Evolutionary conservation across 2,329 filamentous ascomycete genomes (phyloP), one percentile per base, ranked within the genome.

Genomic region (Ophiostoma populinum): DNA sequence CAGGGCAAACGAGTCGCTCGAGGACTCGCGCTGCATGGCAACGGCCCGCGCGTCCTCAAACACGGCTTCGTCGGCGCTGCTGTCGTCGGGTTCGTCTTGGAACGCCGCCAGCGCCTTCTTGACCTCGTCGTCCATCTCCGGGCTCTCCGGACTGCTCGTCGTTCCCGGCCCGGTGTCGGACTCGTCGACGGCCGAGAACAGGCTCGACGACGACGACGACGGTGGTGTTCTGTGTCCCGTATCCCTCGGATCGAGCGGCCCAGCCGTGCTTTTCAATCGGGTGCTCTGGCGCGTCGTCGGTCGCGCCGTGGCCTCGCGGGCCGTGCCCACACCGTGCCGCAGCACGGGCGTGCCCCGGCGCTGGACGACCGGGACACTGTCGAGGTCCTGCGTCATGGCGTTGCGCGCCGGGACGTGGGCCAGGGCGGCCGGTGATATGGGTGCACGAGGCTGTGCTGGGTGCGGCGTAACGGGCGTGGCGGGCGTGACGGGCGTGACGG

Each of bases 111-210:
- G n/a, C n/a, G n/a, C n/a, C n/a, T n/a, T n/a, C n/a, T n/a, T n/a
- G n/a, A n/a, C n/a, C n/a, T n/a, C n/a, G n/a, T n/a, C n/a, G n/a
- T n/a, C n/a, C n/a, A n/a, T n/a, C n/a, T n/a, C n/a, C n/a, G n/a
- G 7, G 16, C 20, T 31, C 31, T n/a, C 17, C 15, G 7, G 7
- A 21, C 27, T 1, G 33, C 35, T 11, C 29, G 34, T 11, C 40
- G 39, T 28, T 16, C 40, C 9, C 0, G 6, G 27, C 6, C 11
- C 26, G 9, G 30, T 30, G 4, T 34, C 39, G n/a, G 37, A 37
- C 2, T 35, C 35, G 15, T 40, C 40, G 5, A 21, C 17, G 1
- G 40, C 42, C 6, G 42, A 43, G 13, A 37, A 42, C 40, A 43
- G 40, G 6, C 36, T 32, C 0, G 42, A 38, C 20, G 37, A 39